Evolutionary conservation across 805 yeast genomes (phyloP).

Genomic region (Metschnikowia anglica): DNA sequence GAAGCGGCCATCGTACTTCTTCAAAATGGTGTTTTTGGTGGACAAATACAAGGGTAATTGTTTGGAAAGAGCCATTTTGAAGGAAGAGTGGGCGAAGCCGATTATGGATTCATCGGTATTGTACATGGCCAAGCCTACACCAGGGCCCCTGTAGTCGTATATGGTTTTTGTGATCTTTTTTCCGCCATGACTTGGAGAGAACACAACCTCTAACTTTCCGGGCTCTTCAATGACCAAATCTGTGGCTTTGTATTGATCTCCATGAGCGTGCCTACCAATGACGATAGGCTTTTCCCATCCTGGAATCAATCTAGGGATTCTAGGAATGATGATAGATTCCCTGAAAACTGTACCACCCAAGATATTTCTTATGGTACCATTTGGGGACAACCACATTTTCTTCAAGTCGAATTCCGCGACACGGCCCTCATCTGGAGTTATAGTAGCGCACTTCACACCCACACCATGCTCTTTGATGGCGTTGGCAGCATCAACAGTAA

Average conservation of each 20-base stretch:
- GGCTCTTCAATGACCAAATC: constrained; percentile 77
- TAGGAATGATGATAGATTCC: constrained; percentile 90
- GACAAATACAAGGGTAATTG: constrained; percentile 80
- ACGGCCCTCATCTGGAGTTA: constrained; percentile 97
- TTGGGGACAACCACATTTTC: constrained; percentile 97
- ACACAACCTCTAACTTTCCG: constrained; percentile 76
- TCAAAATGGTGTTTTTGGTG: constrained; percentile 92
- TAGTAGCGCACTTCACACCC: constrained; percentile 96
- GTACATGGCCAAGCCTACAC: constrained; percentile 91
- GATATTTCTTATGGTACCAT: constrained; percentile 94
- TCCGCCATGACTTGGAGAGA: constrained; percentile 67
- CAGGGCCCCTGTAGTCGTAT: constrained; percentile 66
- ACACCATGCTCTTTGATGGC: constrained; percentile 89
- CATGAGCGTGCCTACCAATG: constrained; percentile 96
- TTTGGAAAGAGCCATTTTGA: constrained; percentile 79
- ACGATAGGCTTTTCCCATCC: constrained; percentile 95
- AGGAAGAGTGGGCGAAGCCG: constrained; percentile 92
- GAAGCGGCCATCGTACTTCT: constrained; percentile 92
- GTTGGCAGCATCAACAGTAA: constrained; percentile 84
- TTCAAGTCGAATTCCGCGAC: constrained; percentile 87
- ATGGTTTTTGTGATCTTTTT: constrained; percentile 57
- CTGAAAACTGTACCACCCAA: constrained; percentile 96
- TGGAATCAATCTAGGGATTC: constrained; percentile 84
- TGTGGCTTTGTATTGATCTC: constrained; percentile 95
- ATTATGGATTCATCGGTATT: constrained; percentile 88